Conservation (phyloP, 352 stramenopile species). For the Pythium myriotylum region DNA sequence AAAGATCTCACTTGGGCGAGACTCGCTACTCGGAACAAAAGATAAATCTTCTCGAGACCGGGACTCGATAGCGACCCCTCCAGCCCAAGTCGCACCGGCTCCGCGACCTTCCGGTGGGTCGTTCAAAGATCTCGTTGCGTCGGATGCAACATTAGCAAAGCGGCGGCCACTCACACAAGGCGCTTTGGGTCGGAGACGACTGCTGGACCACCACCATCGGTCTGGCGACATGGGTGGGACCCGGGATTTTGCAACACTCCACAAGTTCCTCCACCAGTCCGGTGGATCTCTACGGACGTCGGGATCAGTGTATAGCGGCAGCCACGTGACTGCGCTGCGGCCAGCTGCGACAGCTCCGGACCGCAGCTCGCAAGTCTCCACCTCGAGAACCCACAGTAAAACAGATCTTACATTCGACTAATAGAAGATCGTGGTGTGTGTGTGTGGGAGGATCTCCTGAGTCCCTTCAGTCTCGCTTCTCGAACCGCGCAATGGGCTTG, state of each 20-base stretch:
- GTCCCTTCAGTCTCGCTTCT: no score
- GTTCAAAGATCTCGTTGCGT: conserved; percentile 20
- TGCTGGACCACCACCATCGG: conserved; percentile 30
- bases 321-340: conserved; percentile 14
- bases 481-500: conserved; percentile 44
- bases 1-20: conserved; percentile 55
- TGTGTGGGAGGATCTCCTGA: no score
- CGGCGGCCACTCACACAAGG: conserved; percentile 28
- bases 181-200: conserved; percentile 29
- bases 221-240: conserved; percentile 26
- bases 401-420: conserved; percentile 23
- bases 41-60: conserved; percentile 24
- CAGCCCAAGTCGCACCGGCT: conserved; percentile 8
- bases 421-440: not conserved
- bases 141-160: conserved; percentile 19
- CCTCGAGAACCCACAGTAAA: not conserved
- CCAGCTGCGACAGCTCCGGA: conserved; percentile 21
- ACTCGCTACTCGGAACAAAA: conserved; percentile 61
- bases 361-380: not conserved
- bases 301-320: conserved; percentile 7
- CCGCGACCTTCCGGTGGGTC: not conserved
- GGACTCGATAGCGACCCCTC: conserved; percentile 14
- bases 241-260: conserved; percentile 61
- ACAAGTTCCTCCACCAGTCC: conserved; percentile 73
- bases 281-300: no score